Evolutionary conservation across 495 filamentous ascomycete species (phyloP).

Genomic region (Xylaria grammica): DNA sequence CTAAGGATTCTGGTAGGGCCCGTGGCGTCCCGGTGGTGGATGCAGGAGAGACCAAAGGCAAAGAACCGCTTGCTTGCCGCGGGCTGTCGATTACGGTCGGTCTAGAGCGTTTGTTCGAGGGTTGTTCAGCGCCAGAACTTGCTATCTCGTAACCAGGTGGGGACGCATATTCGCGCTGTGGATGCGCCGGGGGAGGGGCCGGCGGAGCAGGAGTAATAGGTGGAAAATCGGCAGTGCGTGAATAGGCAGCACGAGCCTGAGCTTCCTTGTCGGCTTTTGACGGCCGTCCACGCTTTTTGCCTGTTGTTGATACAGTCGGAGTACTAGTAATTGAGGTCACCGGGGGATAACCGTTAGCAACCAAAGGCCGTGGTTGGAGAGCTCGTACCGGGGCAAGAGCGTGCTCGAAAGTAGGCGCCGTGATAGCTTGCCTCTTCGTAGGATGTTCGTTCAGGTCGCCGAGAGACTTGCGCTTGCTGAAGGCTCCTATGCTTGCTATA

Average conservation of each 20-base stretch:
- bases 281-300: slow-evolving; percentile 41
- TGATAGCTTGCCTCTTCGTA: slow-evolving; percentile 48
- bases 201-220: slow-evolving; percentile 47
- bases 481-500: slow-evolving; percentile 37
- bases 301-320: slow-evolving; percentile 33
- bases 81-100: slow-evolving; percentile 35
- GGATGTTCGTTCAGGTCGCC: slow-evolving; percentile 48
- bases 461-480: slow-evolving; percentile 50
- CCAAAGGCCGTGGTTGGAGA: slow-evolving; percentile 37
- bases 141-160: slow-evolving; percentile 40
- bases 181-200: slow-evolving; percentile 36
- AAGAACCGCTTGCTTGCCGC: slow-evolving; percentile 29
- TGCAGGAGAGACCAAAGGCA: slow-evolving; percentile 32
- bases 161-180: slow-evolving; percentile 36
- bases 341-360: slow-evolving; percentile 43
- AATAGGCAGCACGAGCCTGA: slow-evolving; percentile 35
- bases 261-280: slow-evolving; percentile 44
- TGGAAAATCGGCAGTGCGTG: slow-evolving; percentile 41
- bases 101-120: slow-evolving; percentile 31
- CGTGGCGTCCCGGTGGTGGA: slow-evolving; percentile 38
- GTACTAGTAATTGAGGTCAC: slow-evolving; percentile 20
- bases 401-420: slow-evolving; percentile 36
- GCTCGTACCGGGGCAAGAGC: slow-evolving; percentile 32
- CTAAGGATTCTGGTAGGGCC: slow-evolving; percentile 35
- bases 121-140: slow-evolving; percentile 31